Evolutionary conservation across 73 alveolate genomes (phyloP).

Genomic region (Diophrys sp.): DNA sequence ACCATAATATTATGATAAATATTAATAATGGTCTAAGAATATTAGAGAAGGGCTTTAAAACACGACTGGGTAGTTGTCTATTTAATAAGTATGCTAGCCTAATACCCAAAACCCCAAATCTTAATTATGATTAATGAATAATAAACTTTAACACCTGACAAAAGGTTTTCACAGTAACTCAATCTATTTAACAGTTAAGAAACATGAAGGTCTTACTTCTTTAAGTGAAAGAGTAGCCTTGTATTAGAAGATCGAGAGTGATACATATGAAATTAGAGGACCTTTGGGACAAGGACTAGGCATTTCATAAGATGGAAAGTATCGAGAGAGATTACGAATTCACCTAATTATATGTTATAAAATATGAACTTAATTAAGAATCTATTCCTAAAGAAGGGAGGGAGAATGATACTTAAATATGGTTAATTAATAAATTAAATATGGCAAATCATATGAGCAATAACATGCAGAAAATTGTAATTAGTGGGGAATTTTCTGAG

Average conservation of each 20-base stretch:
- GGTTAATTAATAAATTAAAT: too few relatives aligned
- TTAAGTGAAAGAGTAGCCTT: background rate
- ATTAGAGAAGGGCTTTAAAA: background rate
- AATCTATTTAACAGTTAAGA: background rate
- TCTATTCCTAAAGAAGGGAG: too few relatives aligned
- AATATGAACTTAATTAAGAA: too few relatives aligned
- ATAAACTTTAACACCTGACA: too few relatives aligned
- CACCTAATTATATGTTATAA: too few relatives aligned
- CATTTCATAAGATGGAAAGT: conserved; percentile 25
- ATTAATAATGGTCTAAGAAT: background rate
- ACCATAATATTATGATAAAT: background rate
- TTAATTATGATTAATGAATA: too few relatives aligned
- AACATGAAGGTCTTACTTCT: background rate
- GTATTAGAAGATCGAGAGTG: background rate
- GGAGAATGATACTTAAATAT: too few relatives aligned
- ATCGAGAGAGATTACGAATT: conserved; percentile 20
- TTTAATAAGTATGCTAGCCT: background rate
- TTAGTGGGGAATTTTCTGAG: background rate
- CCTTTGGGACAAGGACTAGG: conserved; percentile 47
- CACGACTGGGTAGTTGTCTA: background rate
- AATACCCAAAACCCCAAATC: too few relatives aligned
- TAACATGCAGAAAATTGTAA: background rate
- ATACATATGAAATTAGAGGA: conserved; percentile 22
- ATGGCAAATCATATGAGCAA: too few relatives aligned
- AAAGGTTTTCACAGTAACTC: too few relatives aligned